Evolutionary conservation across 441 rosid genomes (phyloP).

Genomic region (Eugenia klotzschiana): DNA sequence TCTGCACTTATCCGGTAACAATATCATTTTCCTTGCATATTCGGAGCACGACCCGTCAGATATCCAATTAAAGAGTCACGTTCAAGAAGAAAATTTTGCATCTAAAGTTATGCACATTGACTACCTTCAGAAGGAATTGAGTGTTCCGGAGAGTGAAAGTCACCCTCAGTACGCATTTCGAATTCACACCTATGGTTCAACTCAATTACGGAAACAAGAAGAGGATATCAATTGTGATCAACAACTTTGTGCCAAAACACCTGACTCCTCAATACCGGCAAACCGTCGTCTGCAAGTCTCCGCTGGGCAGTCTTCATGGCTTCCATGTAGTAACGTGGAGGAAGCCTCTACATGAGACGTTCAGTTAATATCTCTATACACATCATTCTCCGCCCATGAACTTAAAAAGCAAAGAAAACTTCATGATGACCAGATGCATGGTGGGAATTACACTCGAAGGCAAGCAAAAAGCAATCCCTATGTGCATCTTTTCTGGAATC

Average conservation of each 20-base stretch:
- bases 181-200: background rate
- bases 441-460: background rate
- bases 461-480: background rate
- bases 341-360: background rate
- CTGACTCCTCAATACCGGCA: background rate
- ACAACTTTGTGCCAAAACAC: background rate
- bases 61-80: background rate
- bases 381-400: background rate
- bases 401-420: background rate
- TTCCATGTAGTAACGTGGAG: background rate
- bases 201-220: background rate
- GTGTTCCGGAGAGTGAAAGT: background rate
- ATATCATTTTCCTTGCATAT: background rate
- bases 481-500: background rate
- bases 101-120: background rate
- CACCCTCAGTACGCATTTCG: background rate
- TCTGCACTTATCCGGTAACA: background rate
- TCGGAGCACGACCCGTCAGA: background rate
- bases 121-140: background rate
- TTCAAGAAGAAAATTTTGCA: background rate
- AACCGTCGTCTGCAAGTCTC: background rate
- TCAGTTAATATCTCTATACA: background rate
- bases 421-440: background rate
- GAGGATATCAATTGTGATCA: background rate
- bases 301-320: background rate